A percentile compares a stretch with the other conserved stretches of the same genome.
Evolutionary conservation across 176 grass and related monocot species (phyloP).

Genomic region (Oryza officinalis): DNA sequence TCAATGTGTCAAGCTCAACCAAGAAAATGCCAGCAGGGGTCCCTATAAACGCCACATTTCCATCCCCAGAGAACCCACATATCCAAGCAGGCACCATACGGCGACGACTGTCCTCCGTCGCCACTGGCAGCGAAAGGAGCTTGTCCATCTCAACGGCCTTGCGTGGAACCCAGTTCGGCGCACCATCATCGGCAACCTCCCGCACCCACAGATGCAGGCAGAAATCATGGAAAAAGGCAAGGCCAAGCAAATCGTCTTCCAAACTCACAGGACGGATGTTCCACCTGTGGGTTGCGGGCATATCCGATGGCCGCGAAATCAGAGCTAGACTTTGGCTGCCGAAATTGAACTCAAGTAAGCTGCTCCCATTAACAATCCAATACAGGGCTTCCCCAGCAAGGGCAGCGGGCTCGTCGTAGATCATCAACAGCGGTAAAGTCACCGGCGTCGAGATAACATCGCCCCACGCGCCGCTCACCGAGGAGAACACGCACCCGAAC

Average conservation of each 20-base stretch:
- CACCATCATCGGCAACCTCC: too few species aligned
- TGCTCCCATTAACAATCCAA: background rate
- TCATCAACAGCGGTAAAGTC: background rate
- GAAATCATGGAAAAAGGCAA: background rate
- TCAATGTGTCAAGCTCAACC: background rate
- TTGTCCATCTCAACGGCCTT: too few species aligned
- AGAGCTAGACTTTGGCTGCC: background rate
- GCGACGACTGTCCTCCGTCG: background rate
- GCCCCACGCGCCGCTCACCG: background rate
- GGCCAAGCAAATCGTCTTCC: background rate
- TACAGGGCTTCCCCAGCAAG: constrained; percentile 14
- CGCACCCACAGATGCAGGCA: background rate
- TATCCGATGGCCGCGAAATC: background rate
- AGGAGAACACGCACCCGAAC: constrained; percentile 11
- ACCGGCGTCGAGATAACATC: background rate
- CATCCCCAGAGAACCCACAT: constrained; percentile 8
- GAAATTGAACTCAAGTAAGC: constrained; percentile 8
- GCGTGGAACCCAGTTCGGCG: too few species aligned
- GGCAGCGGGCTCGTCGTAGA: background rate
- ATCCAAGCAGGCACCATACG: constrained; percentile 7
- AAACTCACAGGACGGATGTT: constrained; percentile 14
- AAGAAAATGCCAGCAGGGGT: constrained; percentile 1
- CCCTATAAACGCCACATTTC: background rate
- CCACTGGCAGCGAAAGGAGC: background rate
- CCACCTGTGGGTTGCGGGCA: background rate